phyloP scores from a whole-genome alignment of 192 early-diverging fungal species.

The Helicostylum pulchrum region DNA sequence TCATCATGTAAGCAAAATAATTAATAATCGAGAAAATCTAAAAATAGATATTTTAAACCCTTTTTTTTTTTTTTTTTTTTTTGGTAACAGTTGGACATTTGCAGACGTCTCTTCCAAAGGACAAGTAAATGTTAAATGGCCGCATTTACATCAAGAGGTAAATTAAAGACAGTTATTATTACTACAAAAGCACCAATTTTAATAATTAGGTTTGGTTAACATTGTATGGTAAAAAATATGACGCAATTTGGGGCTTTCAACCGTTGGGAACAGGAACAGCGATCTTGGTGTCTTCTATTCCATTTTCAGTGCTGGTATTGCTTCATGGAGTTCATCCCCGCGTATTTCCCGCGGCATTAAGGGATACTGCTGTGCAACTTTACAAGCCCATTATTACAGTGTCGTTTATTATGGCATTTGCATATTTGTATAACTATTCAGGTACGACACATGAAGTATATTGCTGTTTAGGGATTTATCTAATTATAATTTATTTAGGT shows the following conservation, averaged over 20 bases:
- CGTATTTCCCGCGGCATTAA: slow-evolving; percentile 18
- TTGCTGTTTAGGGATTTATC: neutral
- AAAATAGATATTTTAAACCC: neutral
- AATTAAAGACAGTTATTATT: neutral
- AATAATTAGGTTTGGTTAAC: slow-evolving; percentile 26
- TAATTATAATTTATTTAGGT: neutral
- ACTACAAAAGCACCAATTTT: no score
- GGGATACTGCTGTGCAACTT: slow-evolving; percentile 22
- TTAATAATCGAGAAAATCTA: neutral
- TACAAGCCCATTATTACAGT: slow-evolving; percentile 32
- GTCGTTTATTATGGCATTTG: slow-evolving; percentile 38
- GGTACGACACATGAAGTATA: neutral
- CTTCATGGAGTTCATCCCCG: slow-evolving; percentile 9
- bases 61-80: neutral
- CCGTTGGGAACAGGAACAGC: slow-evolving; percentile 35
- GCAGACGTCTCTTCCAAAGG: slow-evolving; percentile 18
- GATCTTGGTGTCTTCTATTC: slow-evolving; percentile 18
- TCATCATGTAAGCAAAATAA: slow-evolving; percentile 21
- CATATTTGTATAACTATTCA: slow-evolving; percentile 36
- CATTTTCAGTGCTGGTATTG: slow-evolving; percentile 22
- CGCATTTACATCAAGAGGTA: slow-evolving; percentile 24
- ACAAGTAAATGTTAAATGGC: slow-evolving; percentile 27
- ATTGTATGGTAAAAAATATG: slow-evolving; percentile 35
- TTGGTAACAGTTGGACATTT: slow-evolving; percentile 29
- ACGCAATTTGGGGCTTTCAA: slow-evolving; percentile 32